Evolutionary conservation across 2,329 filamentous ascomycete genomes (phyloP), one percentile per base, ranked within the genome.

Genomic region (Botrytis tulipae): DNA sequence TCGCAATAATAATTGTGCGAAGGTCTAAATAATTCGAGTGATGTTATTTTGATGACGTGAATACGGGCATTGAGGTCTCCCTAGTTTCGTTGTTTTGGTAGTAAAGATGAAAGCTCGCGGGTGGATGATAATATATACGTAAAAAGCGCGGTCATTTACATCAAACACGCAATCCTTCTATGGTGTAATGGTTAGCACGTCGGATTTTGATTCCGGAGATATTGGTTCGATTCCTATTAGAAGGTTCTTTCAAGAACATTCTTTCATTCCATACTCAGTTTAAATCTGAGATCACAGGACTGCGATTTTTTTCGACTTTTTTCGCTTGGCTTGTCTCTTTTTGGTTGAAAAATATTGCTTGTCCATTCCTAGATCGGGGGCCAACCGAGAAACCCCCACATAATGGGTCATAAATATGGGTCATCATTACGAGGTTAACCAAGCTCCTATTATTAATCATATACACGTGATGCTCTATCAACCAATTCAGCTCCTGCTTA

Each of bases 161-260:
- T 25, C 46, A 51, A 54, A n/a, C 12, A 54, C 25, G n/a, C 59
- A 71, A 63, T 35, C 48, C 61, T 72, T 29, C 70, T 48, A 72
- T 72, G 70, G 70, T 72, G 71, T 73, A 73, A 73, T 73, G 71
- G 71, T 73, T 54, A 73, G 71, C 71, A 73, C 71, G 25, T 37
- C 25, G 25, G 71, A 73, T 73, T 73, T 69, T 73, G 71, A 73
- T 73, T 73, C 70, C 16, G 70, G 70, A 71, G 37, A 40, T 40
- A 40, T 40, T 40, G 37, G 37, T 40, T 40, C 61, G 71, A 73
- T 73, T 73, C 71, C 71, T 73, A 73, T 73, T 73, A 48, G 70
- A 29, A 72, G 63, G 51, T 73, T 70, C 67, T n/a, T 4, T 14
- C 8, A 20, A 22, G 71, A 73, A 70, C 63, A 32, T 70, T 69